Conservation (phyloP, 1,139 yeast genomes). For the Sugiyamaella xylanicola region DNA sequence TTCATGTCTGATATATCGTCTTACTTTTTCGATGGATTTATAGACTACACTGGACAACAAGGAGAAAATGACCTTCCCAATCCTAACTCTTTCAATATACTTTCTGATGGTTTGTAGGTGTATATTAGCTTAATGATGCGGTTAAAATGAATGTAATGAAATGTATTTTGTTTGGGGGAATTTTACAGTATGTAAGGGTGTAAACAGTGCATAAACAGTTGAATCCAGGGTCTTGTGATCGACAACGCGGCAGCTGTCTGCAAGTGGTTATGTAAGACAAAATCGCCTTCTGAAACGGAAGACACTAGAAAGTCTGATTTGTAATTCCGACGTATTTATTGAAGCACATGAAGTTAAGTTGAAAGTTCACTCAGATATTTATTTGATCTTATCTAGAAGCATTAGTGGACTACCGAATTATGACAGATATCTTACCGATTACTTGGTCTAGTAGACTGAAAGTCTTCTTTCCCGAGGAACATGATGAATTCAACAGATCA, state of each 20-base stretch:
- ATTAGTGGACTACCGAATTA: no score
- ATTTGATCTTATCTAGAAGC: not conserved
- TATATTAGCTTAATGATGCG: constrained; percentile 5
- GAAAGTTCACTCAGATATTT: not conserved
- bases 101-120: constrained; percentile 5
- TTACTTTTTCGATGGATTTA: constrained; percentile 34
- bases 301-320: not conserved
- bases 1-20: constrained; percentile 41
- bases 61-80: constrained; percentile 12
- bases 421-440: constrained; percentile 22
- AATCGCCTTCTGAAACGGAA: not conserved
- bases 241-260: not conserved
- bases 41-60: constrained; percentile 13
- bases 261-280: not conserved
- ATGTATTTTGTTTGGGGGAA: not conserved
- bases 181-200: no score
- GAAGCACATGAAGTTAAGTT: not conserved
- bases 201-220: not conserved
- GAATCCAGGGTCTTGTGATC: not conserved
- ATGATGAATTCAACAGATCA: no score
- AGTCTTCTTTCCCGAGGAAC: constrained; percentile 10
- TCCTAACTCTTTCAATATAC: constrained; percentile 3
- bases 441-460: constrained; percentile 19
- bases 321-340: not conserved
- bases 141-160: no score